phyloP scores from a whole-genome alignment of 2,329 filamentous ascomycete species.

The Cylindrodendrum hubeiense region DNA sequence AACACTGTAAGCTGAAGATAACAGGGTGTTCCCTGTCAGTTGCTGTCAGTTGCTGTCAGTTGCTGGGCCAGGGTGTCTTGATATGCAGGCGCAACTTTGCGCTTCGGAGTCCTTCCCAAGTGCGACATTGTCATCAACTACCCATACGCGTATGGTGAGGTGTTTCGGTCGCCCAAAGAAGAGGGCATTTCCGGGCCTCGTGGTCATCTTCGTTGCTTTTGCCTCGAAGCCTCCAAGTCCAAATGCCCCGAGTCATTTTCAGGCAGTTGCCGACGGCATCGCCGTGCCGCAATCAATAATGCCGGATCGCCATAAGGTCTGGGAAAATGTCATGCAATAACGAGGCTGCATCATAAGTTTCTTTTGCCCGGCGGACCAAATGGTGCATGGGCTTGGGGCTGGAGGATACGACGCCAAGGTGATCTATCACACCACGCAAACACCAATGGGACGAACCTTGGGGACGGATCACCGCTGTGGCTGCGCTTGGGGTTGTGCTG shows the following conservation, averaged over 20 bases:
- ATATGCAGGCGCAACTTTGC: background rate
- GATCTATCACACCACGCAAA: slow-evolving; percentile 19
- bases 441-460: background rate
- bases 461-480: background rate
- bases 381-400: background rate
- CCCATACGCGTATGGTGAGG: background rate
- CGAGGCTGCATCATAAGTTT: slow-evolving; percentile 12
- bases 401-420: slow-evolving; percentile 7
- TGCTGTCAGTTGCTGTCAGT: background rate
- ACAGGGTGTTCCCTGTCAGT: too few relatives aligned
- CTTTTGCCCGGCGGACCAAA: background rate
- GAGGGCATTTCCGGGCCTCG: background rate
- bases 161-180: background rate
- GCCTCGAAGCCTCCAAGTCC: background rate
- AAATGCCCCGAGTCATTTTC: background rate
- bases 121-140: background rate
- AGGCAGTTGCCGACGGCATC: background rate
- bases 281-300: background rate
- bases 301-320: background rate
- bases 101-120: background rate
- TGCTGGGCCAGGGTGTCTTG: background rate
- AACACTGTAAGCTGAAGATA: too few relatives aligned
- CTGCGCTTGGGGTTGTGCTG: slow-evolving; percentile 10
- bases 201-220: background rate
- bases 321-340: background rate